Evolutionary conservation across 257 asterid species (phyloP).

Genomic region (Prunella vulgaris): DNA sequence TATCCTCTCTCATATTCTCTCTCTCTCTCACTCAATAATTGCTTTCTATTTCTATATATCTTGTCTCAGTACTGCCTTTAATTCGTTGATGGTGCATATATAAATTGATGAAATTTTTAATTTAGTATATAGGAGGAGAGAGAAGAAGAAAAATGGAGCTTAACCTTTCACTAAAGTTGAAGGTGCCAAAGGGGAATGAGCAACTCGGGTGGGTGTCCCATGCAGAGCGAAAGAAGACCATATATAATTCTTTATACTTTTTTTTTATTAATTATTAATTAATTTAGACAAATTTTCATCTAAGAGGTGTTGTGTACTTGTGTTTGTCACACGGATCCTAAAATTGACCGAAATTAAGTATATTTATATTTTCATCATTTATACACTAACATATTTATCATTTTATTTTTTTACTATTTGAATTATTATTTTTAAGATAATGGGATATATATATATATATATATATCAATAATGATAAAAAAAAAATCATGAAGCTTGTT

Average conservation of each 20-base stretch:
- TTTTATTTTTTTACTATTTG: too few relatives aligned
- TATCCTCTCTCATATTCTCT: not conserved
- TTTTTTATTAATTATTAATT: not conserved
- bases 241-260: slow-evolving; percentile 7
- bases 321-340: too few relatives aligned
- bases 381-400: too few relatives aligned
- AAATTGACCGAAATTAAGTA: too few relatives aligned
- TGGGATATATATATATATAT: too few relatives aligned
- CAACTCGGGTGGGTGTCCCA: slow-evolving; percentile 79
- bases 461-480: too few relatives aligned
- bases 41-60: not conserved
- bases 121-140: not conserved
- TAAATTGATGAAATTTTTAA: slow-evolving; percentile 19
- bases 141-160: slow-evolving; percentile 10
- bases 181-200: slow-evolving; percentile 58
- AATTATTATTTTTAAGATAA: too few relatives aligned
- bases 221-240: slow-evolving; percentile 36
- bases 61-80: not conserved
- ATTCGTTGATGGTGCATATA: slow-evolving; percentile 6
- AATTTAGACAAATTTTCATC: not conserved
- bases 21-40: not conserved
- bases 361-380: too few relatives aligned
- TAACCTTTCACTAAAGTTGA: slow-evolving; percentile 63
- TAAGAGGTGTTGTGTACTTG: too few relatives aligned
- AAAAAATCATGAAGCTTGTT: too few relatives aligned